phyloP scores from a whole-genome alignment of 495 filamentous ascomycete species.

The Neurospora africana region DNA sequence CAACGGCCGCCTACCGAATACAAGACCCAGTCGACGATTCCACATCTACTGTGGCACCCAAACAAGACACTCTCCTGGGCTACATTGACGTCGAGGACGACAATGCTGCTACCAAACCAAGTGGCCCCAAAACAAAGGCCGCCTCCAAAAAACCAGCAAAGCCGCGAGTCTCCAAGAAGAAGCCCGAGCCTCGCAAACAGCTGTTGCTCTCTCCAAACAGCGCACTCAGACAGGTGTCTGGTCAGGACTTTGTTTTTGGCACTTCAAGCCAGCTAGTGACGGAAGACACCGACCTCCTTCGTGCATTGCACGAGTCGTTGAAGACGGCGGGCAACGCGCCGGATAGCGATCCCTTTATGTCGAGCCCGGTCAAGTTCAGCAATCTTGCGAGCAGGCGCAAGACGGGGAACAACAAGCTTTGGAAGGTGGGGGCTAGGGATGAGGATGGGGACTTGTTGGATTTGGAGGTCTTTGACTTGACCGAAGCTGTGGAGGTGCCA shows the following conservation, averaged over 20 bases:
- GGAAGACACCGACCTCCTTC: slow-evolving; percentile 57
- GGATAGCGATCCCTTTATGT: slow-evolving; percentile 28
- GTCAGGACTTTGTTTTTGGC: slow-evolving; percentile 81
- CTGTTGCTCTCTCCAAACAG: slow-evolving; percentile 63
- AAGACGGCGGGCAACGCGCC: slow-evolving; percentile 41
- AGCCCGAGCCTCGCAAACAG: slow-evolving; percentile 31
- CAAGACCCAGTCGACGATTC: slow-evolving; percentile 9
- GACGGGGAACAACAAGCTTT: slow-evolving; percentile 32
- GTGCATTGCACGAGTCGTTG: slow-evolving; percentile 62
- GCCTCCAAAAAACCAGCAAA: slow-evolving; percentile 19
- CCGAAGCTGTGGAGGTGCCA: slow-evolving; percentile 23
- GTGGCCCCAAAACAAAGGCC: slow-evolving; percentile 19
- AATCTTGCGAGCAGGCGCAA: slow-evolving; percentile 14
- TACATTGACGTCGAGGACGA: slow-evolving; percentile 16
- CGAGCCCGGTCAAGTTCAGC: slow-evolving; percentile 17
- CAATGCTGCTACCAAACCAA: slow-evolving; percentile 12
- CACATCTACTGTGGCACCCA: slow-evolving; percentile 6
- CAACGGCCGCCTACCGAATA: slow-evolving; percentile 61
- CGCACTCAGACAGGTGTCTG: slow-evolving; percentile 54
- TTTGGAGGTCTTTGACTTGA: slow-evolving; percentile 46
- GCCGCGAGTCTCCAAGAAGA: slow-evolving; percentile 27
- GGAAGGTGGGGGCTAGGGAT: slow-evolving; percentile 60
- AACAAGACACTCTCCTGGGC: slow-evolving; percentile 20
- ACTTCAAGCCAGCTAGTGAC: slow-evolving; percentile 81
- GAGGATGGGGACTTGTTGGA: slow-evolving; percentile 48